A percentile compares a stretch with the other conserved stretches of the same genome.
These are phyloP conservation scores for Sugiyamaella boreocaroliniensis DNA, from an alignment of 805 yeast species.

Conservation along the genomic window DNA sequence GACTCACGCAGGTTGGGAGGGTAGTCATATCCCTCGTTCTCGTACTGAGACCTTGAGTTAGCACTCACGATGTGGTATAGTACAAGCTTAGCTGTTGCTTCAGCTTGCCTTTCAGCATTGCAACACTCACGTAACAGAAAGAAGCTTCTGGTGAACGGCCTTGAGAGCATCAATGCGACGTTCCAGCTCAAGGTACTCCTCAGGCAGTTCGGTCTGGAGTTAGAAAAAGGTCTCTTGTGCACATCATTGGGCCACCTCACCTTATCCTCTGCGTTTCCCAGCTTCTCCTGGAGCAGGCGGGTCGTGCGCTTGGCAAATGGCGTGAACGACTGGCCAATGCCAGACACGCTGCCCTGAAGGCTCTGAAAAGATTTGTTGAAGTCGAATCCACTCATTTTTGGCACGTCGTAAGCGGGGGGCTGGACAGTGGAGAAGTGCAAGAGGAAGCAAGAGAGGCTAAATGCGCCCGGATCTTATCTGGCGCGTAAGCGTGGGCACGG, in stretches of 20 bases:
- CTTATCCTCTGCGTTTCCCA: constrained; percentile 75
- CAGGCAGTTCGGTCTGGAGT: constrained; percentile 61
- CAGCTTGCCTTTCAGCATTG: too few relatives aligned
- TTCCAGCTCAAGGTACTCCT: constrained; percentile 72
- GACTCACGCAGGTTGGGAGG: constrained; percentile 72
- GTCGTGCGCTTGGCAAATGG: constrained; percentile 78
- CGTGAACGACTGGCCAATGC: constrained; percentile 42
- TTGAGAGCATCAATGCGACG: constrained; percentile 65
- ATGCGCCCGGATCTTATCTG: not conserved
- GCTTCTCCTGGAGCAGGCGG: constrained; percentile 67
- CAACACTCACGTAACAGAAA: constrained; percentile 40
- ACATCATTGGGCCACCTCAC: constrained; percentile 14
- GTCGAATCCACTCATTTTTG: constrained; percentile 26
- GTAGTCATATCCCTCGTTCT: constrained; percentile 74
- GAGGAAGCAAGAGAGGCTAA: not conserved
- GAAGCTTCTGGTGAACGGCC: constrained; percentile 53
- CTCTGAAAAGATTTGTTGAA: constrained; percentile 35
- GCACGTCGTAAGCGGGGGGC: not conserved
- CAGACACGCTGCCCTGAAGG: constrained; percentile 30
- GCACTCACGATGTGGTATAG: constrained; percentile 27
- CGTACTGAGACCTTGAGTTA: constrained; percentile 45
- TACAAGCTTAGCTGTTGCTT: too few relatives aligned
- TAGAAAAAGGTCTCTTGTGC: not conserved
- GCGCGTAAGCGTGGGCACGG: not conserved
- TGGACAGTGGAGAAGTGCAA: not conserved